A percentile compares a stretch with the other conserved stretches of the same genome.
Conservation (phyloP, 345 rosid species). For the Boechera stricta region DNA sequence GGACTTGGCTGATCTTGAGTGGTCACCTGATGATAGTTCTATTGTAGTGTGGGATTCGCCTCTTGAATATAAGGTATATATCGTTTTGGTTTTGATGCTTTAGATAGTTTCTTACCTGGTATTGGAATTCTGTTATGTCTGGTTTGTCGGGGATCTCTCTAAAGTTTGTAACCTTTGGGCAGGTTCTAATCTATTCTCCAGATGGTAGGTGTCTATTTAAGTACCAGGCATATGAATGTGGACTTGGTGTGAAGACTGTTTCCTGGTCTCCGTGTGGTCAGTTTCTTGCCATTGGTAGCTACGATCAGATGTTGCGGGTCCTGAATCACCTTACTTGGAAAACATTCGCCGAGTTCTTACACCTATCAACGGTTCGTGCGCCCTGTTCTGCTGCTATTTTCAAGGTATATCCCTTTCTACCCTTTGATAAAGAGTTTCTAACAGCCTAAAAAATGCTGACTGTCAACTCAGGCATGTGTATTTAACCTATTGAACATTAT, state of each 20-base stretch:
- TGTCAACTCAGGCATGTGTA: slow-evolving; percentile 17
- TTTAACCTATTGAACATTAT: slow-evolving; percentile 12
- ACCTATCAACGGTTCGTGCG: slow-evolving; percentile 78
- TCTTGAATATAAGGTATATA: slow-evolving; percentile 80
- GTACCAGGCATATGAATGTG: slow-evolving; percentile 97
- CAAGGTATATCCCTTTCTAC: slow-evolving; percentile 55
- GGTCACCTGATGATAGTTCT: slow-evolving; percentile 96
- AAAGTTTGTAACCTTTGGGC: slow-evolving; percentile 39
- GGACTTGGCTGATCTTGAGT: slow-evolving; percentile 92
- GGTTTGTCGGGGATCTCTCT: slow-evolving; percentile 12
- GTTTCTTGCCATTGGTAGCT: slow-evolving; percentile 95
- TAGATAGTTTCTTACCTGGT: background rate
- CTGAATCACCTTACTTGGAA: slow-evolving; percentile 94
- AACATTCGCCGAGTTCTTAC: slow-evolving; percentile 94
- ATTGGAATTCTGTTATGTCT: background rate
- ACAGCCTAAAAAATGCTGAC: slow-evolving; percentile 7
- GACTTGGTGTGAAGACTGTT: slow-evolving; percentile 89
- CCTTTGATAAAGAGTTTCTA: background rate
- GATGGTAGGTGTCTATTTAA: slow-evolving; percentile 94
- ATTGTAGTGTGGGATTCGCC: slow-evolving; percentile 89
- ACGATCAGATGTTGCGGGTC: slow-evolving; percentile 92
- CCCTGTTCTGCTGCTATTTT: slow-evolving; percentile 93
- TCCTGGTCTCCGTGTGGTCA: slow-evolving; percentile 99
- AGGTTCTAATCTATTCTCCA: slow-evolving; percentile 95
- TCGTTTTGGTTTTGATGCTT: slow-evolving; percentile 5